A percentile compares a stretch with the other conserved stretches of the same genome.
Conservation (phyloP, 2,329 filamentous ascomycete genomes). For the Hypoxylon sp. region DNA sequence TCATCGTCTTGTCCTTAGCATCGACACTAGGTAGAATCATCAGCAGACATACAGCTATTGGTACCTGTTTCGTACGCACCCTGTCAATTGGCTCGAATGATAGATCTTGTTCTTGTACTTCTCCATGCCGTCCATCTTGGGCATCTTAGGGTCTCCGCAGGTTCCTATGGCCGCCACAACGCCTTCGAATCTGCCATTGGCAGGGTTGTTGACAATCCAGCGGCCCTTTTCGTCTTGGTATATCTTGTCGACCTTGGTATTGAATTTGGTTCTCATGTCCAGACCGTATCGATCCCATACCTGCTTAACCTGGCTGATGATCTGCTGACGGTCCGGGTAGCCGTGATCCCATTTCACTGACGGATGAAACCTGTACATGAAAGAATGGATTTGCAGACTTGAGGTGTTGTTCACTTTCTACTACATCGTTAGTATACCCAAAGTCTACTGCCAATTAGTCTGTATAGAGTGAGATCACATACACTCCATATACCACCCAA, state of each 20-base stretch:
- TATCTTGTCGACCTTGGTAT: slow-evolving; percentile 72
- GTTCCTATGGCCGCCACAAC: slow-evolving; percentile 81
- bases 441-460: background rate
- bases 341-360: slow-evolving; percentile 76
- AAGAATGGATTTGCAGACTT: slow-evolving; percentile 80
- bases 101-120: slow-evolving; percentile 75
- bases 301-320: slow-evolving; percentile 73
- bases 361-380: slow-evolving; percentile 90
- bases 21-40: slow-evolving; percentile 60
- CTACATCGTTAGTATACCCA: slow-evolving; percentile 1
- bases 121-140: slow-evolving; percentile 73
- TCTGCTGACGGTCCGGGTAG: slow-evolving; percentile 81
- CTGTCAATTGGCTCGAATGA: slow-evolving; percentile 79
- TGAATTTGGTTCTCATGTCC: slow-evolving; percentile 74
- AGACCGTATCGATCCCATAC: slow-evolving; percentile 81
- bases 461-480: slow-evolving; percentile 41
- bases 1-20: slow-evolving; percentile 76
- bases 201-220: slow-evolving; percentile 79
- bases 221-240: slow-evolving; percentile 72
- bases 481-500: slow-evolving; percentile 85
- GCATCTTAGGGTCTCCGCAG: slow-evolving; percentile 80
- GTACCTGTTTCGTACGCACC: slow-evolving; percentile 43
- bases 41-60: slow-evolving; percentile 20
- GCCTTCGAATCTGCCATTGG: slow-evolving; percentile 78
- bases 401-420: slow-evolving; percentile 83